Base-by-base conservation (phyloP, 768 basidiomycete genomes). In the Hypholoma sublateritium region DNA sequence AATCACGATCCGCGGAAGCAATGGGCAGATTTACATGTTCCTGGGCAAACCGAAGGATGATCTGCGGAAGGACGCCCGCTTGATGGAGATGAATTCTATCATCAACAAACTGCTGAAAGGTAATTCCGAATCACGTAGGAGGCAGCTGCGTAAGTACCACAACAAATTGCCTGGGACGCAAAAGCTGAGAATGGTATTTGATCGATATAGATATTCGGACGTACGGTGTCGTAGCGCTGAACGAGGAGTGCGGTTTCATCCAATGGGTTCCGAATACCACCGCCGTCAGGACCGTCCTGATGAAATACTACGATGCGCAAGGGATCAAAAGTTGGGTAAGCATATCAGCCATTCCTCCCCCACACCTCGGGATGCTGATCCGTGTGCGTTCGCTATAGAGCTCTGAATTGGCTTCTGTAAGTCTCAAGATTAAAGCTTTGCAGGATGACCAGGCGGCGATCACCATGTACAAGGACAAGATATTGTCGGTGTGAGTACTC, bases 11-110 rank as follows among this genome's bases (percentile, higher is more conserved):
- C 75, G 74, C 25, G 95, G 93, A 0, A 88, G 84, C 61, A 85
- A 98, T 66, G 94, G 94, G 1, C 83, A 87, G 56, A 75, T 74
- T 11, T 98, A 98, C 74, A 87, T 86, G 73, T 98, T 98, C 77
- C 79, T 99, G 6, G 93, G 92, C 51, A 99, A 99, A 70, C 96
- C 96, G 7, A 93, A 94, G 70, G 97, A 99, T 68, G 97, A 99
- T 72, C 78, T 99, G 32, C 83, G 97, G 37, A 99, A 99, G 76
- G 97, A 99, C 65, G 95, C 95, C 0, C 83, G 97, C 5, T 72
- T 99, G 53, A 98, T 98, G 96, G 97, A 98, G 67, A 93, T 98
- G 73, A 95, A 98, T 66, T 84, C 91, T 3, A 95, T 99, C 72
- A 95, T 99, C 73, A 98, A 98, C 73, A 98, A 96, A 69, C 74